Evolutionary conservation across 1,284 basidiomycete genomes (phyloP).

Genomic region (Microbotryum lychnidis-dioicae): DNA sequence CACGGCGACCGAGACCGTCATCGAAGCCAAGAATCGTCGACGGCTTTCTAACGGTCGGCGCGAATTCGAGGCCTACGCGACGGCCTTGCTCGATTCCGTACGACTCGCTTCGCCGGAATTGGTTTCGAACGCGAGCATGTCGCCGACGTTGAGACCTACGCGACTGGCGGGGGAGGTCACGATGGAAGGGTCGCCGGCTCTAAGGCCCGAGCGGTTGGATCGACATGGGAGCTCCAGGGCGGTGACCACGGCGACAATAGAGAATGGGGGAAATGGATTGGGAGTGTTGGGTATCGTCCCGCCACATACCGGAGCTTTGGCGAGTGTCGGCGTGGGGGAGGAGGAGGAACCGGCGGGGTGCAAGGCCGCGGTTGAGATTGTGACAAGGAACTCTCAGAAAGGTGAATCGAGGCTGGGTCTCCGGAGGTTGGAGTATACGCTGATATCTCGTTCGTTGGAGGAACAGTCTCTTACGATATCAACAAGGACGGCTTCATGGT

Average conservation of each 20-base stretch:
- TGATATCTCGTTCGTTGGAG: not conserved
- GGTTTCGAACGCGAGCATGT: conserved; percentile 10
- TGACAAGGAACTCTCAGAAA: conserved; percentile 80
- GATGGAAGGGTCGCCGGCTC: conserved; percentile 17
- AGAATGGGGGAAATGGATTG: not conserved
- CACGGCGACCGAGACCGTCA: not conserved
- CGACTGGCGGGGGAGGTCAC: not conserved
- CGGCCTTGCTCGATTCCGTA: conserved; percentile 27
- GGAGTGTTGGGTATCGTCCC: no score
- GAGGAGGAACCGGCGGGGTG: conserved; percentile 56
- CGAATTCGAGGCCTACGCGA: conserved; percentile 28
- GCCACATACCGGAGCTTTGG: not conserved
- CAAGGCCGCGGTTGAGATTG: conserved; percentile 79
- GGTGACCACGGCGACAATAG: no score
- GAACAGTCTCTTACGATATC: conserved; percentile 80
- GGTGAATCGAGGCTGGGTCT: conserved; percentile 45
- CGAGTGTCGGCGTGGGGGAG: conserved; percentile 42
- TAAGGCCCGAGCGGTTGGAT: conserved; percentile 17
- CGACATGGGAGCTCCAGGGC: conserved; percentile 11
- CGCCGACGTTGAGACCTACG: conserved; percentile 7
- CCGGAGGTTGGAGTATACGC: not conserved
- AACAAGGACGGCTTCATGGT: conserved; percentile 79
- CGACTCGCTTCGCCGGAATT: conserved; percentile 18
- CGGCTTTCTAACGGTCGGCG: conserved; percentile 5
- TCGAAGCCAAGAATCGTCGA: not conserved